A percentile compares a stretch with the other conserved stretches of the same genome.
Evolutionary conservation across 2,329 filamentous ascomycete species (phyloP).

Genomic region (Knoxdaviesia capensis): DNA sequence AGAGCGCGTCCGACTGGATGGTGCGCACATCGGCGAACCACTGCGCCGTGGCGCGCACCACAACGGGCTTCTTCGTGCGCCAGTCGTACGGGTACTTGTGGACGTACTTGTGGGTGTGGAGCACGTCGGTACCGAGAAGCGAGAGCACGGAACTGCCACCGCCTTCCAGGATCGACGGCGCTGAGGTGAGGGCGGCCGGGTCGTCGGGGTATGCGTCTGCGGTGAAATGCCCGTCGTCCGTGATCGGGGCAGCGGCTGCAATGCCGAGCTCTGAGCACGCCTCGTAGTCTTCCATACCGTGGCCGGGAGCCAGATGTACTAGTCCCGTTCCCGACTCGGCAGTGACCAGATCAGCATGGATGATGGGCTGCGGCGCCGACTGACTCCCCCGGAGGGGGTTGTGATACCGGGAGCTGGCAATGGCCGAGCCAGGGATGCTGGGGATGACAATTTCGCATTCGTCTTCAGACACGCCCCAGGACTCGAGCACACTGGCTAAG

Average conservation of each 20-base stretch:
- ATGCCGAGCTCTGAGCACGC: conserved; percentile 54
- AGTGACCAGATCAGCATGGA: conserved; percentile 78
- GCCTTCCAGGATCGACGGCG: conserved; percentile 49
- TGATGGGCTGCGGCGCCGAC: conserved; percentile 43
- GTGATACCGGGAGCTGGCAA: conserved; percentile 46
- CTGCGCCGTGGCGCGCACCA: conserved; percentile 81
- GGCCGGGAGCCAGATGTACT: conserved; percentile 87
- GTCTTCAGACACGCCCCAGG: conserved; percentile 26
- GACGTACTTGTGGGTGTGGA: conserved; percentile 48
- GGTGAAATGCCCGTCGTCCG: conserved; percentile 66
- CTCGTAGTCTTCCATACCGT: conserved; percentile 92
- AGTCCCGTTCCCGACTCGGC: conserved; percentile 79
- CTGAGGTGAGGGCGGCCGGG: conserved; percentile 40
- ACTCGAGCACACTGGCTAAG: conserved; percentile 17
- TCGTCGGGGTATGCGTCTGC: conserved; percentile 54
- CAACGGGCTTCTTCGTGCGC: conserved; percentile 83
- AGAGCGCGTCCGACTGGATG: conserved; percentile 57
- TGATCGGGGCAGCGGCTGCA: conserved; percentile 60
- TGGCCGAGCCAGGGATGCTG: conserved; percentile 40
- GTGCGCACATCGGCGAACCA: conserved; percentile 89
- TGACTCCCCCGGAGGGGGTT: conserved; percentile 45
- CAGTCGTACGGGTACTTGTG: conserved; percentile 99
- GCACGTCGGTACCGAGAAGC: conserved; percentile 43
- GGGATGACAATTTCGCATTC: conserved; percentile 25
- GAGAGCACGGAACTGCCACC: conserved; percentile 52